phyloP scores from a whole-genome alignment of 1,284 basidiomycete genomes.

The Tausonia pullulans region DNA sequence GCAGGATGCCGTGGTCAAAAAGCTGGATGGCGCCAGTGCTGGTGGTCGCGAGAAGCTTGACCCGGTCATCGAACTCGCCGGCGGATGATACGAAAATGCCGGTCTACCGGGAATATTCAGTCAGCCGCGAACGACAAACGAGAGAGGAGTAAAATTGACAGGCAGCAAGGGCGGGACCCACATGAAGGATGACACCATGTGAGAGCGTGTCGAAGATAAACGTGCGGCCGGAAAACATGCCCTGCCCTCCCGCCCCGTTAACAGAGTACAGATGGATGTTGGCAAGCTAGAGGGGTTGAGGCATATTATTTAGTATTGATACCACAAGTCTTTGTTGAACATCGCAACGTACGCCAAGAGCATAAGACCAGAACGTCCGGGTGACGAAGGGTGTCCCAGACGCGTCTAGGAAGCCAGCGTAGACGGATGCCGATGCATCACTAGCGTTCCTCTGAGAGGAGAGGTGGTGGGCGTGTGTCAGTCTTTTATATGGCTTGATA shows the following conservation, averaged over 20 bases:
- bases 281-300: slow-evolving; percentile 25
- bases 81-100: slow-evolving; percentile 46
- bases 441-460: slow-evolving; percentile 24
- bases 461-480: not conserved
- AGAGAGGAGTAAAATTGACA: not conserved
- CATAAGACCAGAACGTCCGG: slow-evolving; percentile 61
- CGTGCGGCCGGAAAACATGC: slow-evolving; percentile 49
- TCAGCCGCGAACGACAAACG: no score
- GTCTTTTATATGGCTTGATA: not conserved
- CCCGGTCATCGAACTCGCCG: slow-evolving; percentile 36
- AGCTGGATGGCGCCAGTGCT: slow-evolving; percentile 68
- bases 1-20: slow-evolving; percentile 50
- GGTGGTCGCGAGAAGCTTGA: slow-evolving; percentile 54
- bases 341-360: slow-evolving; percentile 41
- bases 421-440: slow-evolving; percentile 38
- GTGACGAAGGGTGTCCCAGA: slow-evolving; percentile 52
- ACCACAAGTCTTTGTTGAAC: not conserved
- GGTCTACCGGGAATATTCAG: slow-evolving; percentile 34
- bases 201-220: slow-evolving; percentile 59
- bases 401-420: slow-evolving; percentile 49
- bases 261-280: slow-evolving; percentile 49
- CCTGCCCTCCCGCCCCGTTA: slow-evolving; percentile 45
- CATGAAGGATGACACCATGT: slow-evolving; percentile 62
- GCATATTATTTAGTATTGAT: no score
- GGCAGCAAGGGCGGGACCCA: slow-evolving; percentile 32